Evolutionary conservation across 208 protist species (phyloP).

Genomic region (Leishmania major): DNA sequence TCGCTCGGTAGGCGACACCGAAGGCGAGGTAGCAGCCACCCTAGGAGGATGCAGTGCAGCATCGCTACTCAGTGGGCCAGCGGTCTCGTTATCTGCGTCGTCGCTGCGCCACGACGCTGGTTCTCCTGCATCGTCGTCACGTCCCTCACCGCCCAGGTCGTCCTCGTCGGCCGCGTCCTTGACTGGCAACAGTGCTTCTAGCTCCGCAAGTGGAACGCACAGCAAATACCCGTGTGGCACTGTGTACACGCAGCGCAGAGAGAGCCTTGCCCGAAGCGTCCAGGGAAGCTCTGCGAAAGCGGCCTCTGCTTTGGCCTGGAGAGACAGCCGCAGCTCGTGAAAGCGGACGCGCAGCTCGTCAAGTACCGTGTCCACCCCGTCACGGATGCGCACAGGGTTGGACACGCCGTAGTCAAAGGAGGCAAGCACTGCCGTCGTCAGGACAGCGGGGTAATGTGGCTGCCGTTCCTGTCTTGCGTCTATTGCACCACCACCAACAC

Average conservation of each 20-base stretch:
- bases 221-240: slow-evolving; percentile 42
- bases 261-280: slow-evolving; percentile 21
- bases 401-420: neutral
- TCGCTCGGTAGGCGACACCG: neutral
- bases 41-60: neutral
- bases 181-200: slow-evolving; percentile 6
- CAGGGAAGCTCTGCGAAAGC: slow-evolving; percentile 29
- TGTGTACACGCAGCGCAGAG: slow-evolving; percentile 33
- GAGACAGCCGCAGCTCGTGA: slow-evolving; percentile 27
- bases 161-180: neutral
- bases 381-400: slow-evolving; percentile 14
- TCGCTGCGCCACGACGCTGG: neutral
- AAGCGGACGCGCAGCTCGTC: slow-evolving; percentile 38
- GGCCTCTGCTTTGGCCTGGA: slow-evolving; percentile 29
- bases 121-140: neutral
- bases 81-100: neutral
- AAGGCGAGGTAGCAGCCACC: neutral
- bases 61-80: neutral
- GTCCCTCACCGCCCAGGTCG: neutral
- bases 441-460: too few relatives aligned
- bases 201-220: slow-evolving; percentile 19
- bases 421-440: neutral
- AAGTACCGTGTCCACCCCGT: slow-evolving; percentile 38
- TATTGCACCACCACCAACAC: neutral
- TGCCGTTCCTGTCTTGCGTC: neutral